Base-by-base conservation (phyloP, 805 yeast species). In the Candida sithepensis region DNA sequence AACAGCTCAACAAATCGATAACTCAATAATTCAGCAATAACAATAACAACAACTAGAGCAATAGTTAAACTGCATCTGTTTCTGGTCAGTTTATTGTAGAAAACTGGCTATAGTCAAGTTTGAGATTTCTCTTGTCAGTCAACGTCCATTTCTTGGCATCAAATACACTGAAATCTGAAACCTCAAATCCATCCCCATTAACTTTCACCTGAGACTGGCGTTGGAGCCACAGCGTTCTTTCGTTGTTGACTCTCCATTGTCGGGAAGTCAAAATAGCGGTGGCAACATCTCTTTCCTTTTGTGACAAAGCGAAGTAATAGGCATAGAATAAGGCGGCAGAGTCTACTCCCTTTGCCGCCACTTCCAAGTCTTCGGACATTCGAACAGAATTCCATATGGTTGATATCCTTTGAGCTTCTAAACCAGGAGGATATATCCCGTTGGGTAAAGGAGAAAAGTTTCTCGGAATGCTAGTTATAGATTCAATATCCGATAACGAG, bases 151-250 rank as follows among this genome's bases (percentile, higher is more conserved):
- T 71, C 44, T 61, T 67, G 28, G 73, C 65, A 54, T 71, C 73
- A 53, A 74, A 74, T 13, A 73, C 60, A 50, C 67, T 72, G 57
- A 64, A 72, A 49, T 73, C 77, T 26, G 74, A 75, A 28, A 72
- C 53, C 51, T 71, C 75, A 50, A 64, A 71, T 18, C 56, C 58
- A 41, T 71, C 76, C 37, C 69, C 70, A n/a, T 60, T 54, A 41
- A 67, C 61, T 44, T 68, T 70, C 7, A 68, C 62, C 40, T 63
- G 66, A 18, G 72, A 66, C 41, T 64, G 72, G 39, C 74, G 67
- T 44, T 69, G 66, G 48, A 64, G 69, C 60, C 60, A 56, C 42
- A 64, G 57, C 21, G 64, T 66, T 42, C 55, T 62, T 18, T 64
- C 59, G 34, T 44, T 51, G 34, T 52, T 47, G 41, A 68, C 61